Evolutionary conservation across 2,329 filamentous ascomycete genomes (phyloP).

Genomic region (Fonsecaea multimorphosa): DNA sequence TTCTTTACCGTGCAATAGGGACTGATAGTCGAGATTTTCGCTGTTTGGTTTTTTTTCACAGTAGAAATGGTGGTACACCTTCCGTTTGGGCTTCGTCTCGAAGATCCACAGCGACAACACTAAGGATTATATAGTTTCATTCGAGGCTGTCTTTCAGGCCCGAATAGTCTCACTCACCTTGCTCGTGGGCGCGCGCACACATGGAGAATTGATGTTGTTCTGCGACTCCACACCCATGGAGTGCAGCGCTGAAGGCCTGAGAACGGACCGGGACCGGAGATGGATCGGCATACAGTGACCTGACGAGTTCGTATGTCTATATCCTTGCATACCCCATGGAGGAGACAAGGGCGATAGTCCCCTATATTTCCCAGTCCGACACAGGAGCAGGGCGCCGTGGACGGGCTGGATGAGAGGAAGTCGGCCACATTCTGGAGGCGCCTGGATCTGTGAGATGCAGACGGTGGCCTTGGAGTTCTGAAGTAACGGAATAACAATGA

Average conservation of each 20-base stretch:
- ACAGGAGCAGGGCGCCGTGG: background rate
- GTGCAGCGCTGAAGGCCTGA: background rate
- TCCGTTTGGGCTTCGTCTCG: background rate
- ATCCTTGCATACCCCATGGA: background rate
- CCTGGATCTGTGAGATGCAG: background rate
- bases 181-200: background rate
- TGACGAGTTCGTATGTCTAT: background rate
- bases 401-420: background rate
- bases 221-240: background rate
- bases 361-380: background rate
- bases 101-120: background rate
- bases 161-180: background rate
- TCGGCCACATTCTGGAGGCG: no score
- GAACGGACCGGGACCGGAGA: background rate
- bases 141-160: background rate
- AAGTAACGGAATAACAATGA: background rate
- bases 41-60: background rate
- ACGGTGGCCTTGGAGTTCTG: background rate
- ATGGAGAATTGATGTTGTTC: background rate
- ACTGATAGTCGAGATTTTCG: background rate
- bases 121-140: background rate
- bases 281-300: background rate
- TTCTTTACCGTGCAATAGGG: background rate
- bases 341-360: background rate
- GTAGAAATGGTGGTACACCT: background rate